Evolutionary conservation across 352 stramenopile genomes (phyloP).

Genomic region (Pythium utonaiense): DNA sequence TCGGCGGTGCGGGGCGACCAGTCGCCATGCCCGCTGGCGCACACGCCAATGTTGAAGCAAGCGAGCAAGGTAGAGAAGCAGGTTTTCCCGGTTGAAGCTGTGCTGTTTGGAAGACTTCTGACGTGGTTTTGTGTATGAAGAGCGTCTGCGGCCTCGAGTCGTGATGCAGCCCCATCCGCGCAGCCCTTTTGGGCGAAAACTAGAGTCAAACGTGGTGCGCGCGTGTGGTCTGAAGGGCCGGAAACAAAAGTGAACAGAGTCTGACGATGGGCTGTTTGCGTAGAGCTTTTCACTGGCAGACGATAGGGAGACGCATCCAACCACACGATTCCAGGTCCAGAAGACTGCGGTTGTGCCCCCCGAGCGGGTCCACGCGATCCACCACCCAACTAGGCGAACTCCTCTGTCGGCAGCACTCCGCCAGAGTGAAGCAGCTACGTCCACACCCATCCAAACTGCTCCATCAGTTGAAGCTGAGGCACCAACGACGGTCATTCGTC

Average conservation of each 20-base stretch:
- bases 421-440: background rate
- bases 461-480: background rate
- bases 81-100: no score
- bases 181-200: conserved; percentile 41
- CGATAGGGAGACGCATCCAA: background rate
- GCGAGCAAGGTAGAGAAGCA: background rate
- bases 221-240: background rate
- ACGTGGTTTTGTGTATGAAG: background rate
- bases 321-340: conserved; percentile 12
- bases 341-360: conserved; percentile 2
- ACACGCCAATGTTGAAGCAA: background rate
- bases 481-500: background rate
- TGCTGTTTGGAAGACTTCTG: background rate
- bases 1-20: conserved; percentile 45
- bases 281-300: conserved; percentile 4
- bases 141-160: conserved; percentile 21
- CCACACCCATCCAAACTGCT: background rate
- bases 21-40: conserved; percentile 21
- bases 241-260: background rate
- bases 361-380: conserved; percentile 23
- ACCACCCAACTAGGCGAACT: conserved; percentile 18
- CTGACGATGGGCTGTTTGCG: no score
- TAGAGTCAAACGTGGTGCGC: conserved; percentile 34
- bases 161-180: conserved; percentile 33
- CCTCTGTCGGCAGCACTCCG: conserved; percentile 3